Evolutionary conservation across 2,329 filamentous ascomycete species (phyloP).

Genomic region (Cladophialophora yegresii): DNA sequence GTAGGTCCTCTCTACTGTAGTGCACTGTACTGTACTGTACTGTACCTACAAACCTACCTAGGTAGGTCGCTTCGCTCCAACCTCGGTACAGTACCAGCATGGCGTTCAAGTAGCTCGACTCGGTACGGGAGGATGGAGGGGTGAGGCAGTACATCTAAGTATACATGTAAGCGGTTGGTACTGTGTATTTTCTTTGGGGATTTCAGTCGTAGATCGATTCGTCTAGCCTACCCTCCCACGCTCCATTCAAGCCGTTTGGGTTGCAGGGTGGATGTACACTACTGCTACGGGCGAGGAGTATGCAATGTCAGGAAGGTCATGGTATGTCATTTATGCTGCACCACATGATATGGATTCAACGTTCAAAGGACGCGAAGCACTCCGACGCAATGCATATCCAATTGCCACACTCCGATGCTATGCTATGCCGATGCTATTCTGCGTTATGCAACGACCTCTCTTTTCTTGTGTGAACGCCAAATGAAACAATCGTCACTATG

Average conservation of each 20-base stretch:
- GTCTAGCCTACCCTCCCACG: neutral
- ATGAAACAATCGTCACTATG: neutral
- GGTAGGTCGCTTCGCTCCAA: no score
- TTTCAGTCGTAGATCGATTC: neutral
- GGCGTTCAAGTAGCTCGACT: no score
- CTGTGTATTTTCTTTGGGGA: neutral
- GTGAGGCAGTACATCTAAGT: neutral
- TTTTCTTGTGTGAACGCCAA: neutral
- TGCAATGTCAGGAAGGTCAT: no score
- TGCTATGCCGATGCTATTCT: conserved; percentile 5
- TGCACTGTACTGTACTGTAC: no score
- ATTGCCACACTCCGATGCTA: neutral
- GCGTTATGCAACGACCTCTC: neutral
- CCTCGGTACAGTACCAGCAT: no score
- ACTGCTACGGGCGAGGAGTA: no score
- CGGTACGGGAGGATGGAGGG: no score
- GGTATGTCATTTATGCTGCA: neutral
- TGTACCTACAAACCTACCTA: no score
- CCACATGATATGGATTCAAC: no score
- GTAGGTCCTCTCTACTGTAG: no score
- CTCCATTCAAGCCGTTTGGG: neutral
- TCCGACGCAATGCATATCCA: neutral
- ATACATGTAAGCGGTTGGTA: neutral
- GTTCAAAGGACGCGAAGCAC: neutral
- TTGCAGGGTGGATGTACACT: no score